A percentile compares a stretch with the other conserved stretches of the same genome.
phyloP scores from a whole-genome alignment of 1,284 basidiomycete species.

The Cerrena zonata region DNA sequence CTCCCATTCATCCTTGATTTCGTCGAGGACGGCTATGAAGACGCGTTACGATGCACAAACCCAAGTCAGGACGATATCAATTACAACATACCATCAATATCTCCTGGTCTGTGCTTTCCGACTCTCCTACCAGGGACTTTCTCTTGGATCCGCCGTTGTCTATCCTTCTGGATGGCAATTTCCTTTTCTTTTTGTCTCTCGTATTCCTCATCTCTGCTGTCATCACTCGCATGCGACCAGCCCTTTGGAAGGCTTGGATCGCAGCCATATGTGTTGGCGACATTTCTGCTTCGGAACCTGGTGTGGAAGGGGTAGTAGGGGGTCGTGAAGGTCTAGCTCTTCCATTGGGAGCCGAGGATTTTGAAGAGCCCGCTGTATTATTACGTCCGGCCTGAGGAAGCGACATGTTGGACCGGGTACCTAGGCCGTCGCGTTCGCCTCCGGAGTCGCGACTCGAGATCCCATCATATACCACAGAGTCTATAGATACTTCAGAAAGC shows the following conservation, averaged over 20 bases:
- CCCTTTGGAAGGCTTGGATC: slow-evolving; percentile 64
- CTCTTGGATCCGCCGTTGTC: slow-evolving; percentile 62
- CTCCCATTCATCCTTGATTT: slow-evolving; percentile 86
- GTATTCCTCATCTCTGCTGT: slow-evolving; percentile 31
- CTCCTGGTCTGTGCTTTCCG: slow-evolving; percentile 55
- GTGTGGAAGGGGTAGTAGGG: slow-evolving; percentile 16
- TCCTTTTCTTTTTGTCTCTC: slow-evolving; percentile 53
- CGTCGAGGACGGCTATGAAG: slow-evolving; percentile 67
- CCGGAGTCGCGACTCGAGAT: slow-evolving; percentile 23
- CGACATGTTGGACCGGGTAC: slow-evolving; percentile 21
- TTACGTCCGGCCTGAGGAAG: slow-evolving; percentile 18
- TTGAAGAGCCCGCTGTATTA: slow-evolving; percentile 15
- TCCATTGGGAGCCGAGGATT: slow-evolving; percentile 12
- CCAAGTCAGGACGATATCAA: not conserved
- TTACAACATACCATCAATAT: slow-evolving; percentile 63
- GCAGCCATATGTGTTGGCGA: slow-evolving; percentile 46
- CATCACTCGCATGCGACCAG: slow-evolving; percentile 50
- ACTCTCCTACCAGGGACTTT: slow-evolving; percentile 53
- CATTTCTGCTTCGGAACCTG: slow-evolving; percentile 17
- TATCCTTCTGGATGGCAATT: slow-evolving; percentile 50
- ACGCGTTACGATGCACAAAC: not conserved
- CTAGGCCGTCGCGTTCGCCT: slow-evolving; percentile 24
- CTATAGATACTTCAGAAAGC: slow-evolving; percentile 27
- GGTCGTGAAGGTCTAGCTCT: slow-evolving; percentile 15
- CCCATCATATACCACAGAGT: slow-evolving; percentile 22